Percentiles rank a stretch among this genome's conserved stretches.
Conservation (phyloP, 176 grass and related monocot genomes). For the Raddia distichophylla region DNA sequence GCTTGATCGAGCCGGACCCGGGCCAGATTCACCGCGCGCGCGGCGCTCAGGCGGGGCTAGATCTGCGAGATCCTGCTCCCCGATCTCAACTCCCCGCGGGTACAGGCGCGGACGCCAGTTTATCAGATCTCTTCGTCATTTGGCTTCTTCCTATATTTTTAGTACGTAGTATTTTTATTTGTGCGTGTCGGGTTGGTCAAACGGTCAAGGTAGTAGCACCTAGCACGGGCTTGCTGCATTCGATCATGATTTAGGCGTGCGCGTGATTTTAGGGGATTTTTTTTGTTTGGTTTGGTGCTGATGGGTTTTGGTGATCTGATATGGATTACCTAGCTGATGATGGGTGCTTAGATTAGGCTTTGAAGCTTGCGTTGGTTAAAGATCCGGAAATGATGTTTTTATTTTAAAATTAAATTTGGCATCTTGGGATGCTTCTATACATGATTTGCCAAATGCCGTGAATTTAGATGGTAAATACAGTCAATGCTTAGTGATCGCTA, state of each 20-base stretch:
- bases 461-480: background rate
- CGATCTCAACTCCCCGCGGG: background rate
- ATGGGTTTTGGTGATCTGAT: constrained; percentile 14
- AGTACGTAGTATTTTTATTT: background rate
- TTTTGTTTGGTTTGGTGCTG: background rate
- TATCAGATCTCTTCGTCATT: constrained; percentile 10
- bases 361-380: background rate
- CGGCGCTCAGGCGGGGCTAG: constrained; percentile 34
- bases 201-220: background rate
- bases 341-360: background rate
- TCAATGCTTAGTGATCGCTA: background rate
- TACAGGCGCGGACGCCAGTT: background rate
- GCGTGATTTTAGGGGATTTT: background rate
- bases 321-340: constrained; percentile 21
- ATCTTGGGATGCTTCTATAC: background rate
- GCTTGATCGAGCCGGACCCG: background rate
- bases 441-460: constrained; percentile 7
- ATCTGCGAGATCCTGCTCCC: constrained; percentile 39
- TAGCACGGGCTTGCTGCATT: constrained; percentile 22
- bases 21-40: constrained; percentile 22
- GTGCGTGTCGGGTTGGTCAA: background rate
- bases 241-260: background rate
- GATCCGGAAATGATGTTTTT: constrained; percentile 8
- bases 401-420: background rate
- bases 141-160: background rate